Base-by-base conservation (phyloP, 2,329 filamentous ascomycete genomes). In the Aspergillus pseudonomiae region DNA sequence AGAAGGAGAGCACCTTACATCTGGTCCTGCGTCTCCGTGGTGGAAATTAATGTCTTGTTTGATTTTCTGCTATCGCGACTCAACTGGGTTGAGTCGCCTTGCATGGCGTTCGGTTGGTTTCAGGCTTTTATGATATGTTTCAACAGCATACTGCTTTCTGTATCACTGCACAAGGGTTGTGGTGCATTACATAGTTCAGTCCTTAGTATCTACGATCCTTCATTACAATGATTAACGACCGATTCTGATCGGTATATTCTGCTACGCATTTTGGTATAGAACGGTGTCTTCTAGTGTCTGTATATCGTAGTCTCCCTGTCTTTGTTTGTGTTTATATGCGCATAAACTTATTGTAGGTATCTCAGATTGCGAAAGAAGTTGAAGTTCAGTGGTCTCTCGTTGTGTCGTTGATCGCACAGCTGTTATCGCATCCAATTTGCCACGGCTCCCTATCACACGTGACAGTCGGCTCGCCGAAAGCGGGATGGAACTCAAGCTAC, bases 1-100 rank as follows among this genome's bases (percentile, higher is more conserved):
- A 84, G 75, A 87, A 87, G 83, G 87, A 89, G 80, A 86, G 83
- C 60, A 89, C 86, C 1, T 80, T 89, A 64, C 87, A 89, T 78
- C 82, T 89, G 80, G 87, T 89, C 73, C 69, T 77, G 52, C 75
- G 75, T 65, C 74, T 77, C 28, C 75, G 75, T 67, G 75, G 80
- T 81, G 85, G 77, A 63, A 78, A 80, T 67, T 77, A 71, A 71
- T 62, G 56, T 71, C 60, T 56, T 60, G 36, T 65, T 59, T 65
- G 53, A 65, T 64, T 61, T 61, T 57, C 36, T 64, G 50, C 48
- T 52, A 52, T 69, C 59, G 63, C 66, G 68, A 63, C 68, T 71
- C 67, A 65, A 71, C 68, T 71, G 63, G 73, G 71, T 74, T 70
- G 64, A 61, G 65, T 72, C 68, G 70, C 71, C 71, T 11, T 72